Evolutionary conservation across 192 early-diverging fungal species (phyloP).

Genomic region (Pecoramyces ruminantium): DNA sequence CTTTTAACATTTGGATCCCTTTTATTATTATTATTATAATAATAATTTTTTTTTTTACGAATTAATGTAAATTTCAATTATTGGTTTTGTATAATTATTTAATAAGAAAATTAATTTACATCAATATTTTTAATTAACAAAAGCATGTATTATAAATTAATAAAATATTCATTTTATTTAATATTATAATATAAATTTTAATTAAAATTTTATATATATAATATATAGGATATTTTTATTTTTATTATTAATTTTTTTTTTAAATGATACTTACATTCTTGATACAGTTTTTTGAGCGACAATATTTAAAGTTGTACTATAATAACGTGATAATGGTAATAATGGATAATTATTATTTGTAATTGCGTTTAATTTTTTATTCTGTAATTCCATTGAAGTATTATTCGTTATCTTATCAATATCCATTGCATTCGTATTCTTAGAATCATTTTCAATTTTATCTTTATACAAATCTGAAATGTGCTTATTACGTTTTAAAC

Average conservation of each 20-base stretch:
- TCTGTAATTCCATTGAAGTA: neutral
- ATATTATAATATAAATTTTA: too few species aligned
- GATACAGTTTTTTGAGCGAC: neutral
- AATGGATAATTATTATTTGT: neutral
- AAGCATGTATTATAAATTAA: too few species aligned
- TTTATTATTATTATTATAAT: too few species aligned
- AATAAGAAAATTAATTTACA: too few species aligned
- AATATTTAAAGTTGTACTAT: neutral
- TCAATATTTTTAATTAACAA: too few species aligned
- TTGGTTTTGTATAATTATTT: too few species aligned
- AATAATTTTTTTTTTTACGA: neutral
- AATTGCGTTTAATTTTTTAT: neutral
- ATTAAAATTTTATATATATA: too few species aligned
- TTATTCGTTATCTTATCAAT: too few species aligned
- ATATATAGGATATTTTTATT: too few species aligned
- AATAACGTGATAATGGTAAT: neutral
- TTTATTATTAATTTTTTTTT: too few species aligned
- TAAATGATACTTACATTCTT: neutral
- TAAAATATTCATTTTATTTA: too few species aligned
- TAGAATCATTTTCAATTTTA: neutral
- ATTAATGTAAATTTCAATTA: too few species aligned
- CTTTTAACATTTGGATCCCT: neutral
- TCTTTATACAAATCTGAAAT: neutral
- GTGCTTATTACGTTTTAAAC: neutral
- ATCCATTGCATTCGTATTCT: neutral